Percentiles rank a stretch among this genome's conserved stretches.
These are phyloP conservation scores for Exophiala xenobiotica DNA, from an alignment of 2,329 filamentous ascomycete genomes.

Conservation along the genomic window DNA sequence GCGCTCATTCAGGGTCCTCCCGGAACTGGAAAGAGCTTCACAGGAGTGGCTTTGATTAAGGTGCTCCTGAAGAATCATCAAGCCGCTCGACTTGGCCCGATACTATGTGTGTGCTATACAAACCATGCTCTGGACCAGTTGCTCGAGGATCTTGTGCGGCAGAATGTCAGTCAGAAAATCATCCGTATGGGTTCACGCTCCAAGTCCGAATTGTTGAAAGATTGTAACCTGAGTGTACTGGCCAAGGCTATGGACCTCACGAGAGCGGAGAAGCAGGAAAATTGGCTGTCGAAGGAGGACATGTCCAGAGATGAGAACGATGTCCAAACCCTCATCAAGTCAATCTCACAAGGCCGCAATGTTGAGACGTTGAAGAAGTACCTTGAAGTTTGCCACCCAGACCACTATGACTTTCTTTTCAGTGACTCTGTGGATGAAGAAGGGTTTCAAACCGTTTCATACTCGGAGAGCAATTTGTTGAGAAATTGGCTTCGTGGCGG, in stretches of 20 bases:
- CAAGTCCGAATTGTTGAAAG: slow-evolving; percentile 53
- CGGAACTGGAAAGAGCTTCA: slow-evolving; percentile 33
- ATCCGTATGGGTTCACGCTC: slow-evolving; percentile 62
- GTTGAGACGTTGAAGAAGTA: slow-evolving; percentile 21
- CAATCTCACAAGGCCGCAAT: not conserved
- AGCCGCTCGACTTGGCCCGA: slow-evolving; percentile 57
- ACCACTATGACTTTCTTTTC: slow-evolving; percentile 24
- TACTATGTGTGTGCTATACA: slow-evolving; percentile 51
- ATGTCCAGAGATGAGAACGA: slow-evolving; percentile 31
- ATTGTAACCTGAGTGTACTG: slow-evolving; percentile 51
- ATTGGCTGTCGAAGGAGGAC: slow-evolving; percentile 28
- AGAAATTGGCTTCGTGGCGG: slow-evolving; percentile 1
- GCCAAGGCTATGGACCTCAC: slow-evolving; percentile 37
- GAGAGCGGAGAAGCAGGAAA: slow-evolving; percentile 38
- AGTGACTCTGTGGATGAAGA: slow-evolving; percentile 28
- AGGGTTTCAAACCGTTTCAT: slow-evolving; percentile 24
- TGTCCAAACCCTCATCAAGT: slow-evolving; percentile 6
- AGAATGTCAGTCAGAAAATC: slow-evolving; percentile 45
- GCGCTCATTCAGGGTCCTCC: slow-evolving; percentile 34
- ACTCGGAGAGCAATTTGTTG: not conserved
- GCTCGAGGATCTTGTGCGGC: slow-evolving; percentile 57
- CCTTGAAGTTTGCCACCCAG: slow-evolving; percentile 22
- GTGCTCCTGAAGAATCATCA: slow-evolving; percentile 51
- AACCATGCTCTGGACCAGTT: slow-evolving; percentile 60
- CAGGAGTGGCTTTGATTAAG: slow-evolving; percentile 34